Base-by-base conservation (phyloP, 2,329 filamentous ascomycete genomes). In the Fusarium armeniacum region DNA sequence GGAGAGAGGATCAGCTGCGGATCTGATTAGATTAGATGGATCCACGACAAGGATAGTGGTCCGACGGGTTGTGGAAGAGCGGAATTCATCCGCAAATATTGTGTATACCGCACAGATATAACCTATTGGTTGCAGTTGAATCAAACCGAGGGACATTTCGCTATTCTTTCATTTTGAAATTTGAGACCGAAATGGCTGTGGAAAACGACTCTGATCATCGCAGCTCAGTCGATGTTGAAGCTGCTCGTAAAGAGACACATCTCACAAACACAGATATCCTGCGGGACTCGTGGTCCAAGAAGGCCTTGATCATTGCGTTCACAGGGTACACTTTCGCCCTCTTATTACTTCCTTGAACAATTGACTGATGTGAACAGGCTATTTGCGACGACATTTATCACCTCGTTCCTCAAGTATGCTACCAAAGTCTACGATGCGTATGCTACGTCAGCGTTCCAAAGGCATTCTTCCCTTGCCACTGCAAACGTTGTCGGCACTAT, bases 381-480 rank as follows among this genome's bases (percentile, higher is more conserved):
- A 2, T 76, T 78, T 26, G 65, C 73, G 1, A 77, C 76, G 0
- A 79, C 75, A 1, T 76, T 80, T 18, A 72, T 78, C 33, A 69
- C 70, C 33, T 72, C 73, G 0, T 79, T 79, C 24, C 71, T 73
- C 33, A 75, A 75, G 22, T 79, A 79, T 56, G 73, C 78, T 1
- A 74, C 75, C 22, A 78, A 73, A 12, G 70, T 73, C 6, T 78
- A 78, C 61, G 74, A 76, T 47, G 72, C 78, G 1, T 79, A 77
- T 52, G 78, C 77, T 5, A 78, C 78, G 0, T 78, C 76, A 40
- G 70, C 69, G 15, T 87, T 86, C 58, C 75, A 80, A 36, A 76
- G 79, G 16, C 86, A 87, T 70, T 86, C 85, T 7, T 77, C 85
- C 7, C 77, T 86, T 26, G 81, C 82, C 3, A 81, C 85, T 4